Evolutionary conservation across 2,329 filamentous ascomycete species (phyloP).

Genomic region (Colletotrichum tamarilloi): DNA sequence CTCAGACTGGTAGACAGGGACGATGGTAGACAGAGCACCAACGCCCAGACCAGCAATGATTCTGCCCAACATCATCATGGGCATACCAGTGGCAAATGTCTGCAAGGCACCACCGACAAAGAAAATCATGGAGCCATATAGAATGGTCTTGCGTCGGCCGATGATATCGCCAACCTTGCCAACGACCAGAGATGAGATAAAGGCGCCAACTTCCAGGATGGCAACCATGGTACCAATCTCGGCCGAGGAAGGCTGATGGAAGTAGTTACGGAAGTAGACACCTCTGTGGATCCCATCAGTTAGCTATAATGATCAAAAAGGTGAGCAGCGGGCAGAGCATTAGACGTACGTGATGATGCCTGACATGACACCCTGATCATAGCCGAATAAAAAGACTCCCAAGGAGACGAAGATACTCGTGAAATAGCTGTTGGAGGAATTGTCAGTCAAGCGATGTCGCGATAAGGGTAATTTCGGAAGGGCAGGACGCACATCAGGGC

Average conservation of each 20-base stretch:
- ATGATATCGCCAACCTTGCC: conserved; percentile 93
- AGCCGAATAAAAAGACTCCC: conserved; percentile 89
- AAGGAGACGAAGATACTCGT: conserved; percentile 91
- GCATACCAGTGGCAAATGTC: conserved; percentile 82
- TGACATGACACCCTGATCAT: conserved; percentile 92
- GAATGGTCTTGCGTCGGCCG: conserved; percentile 87
- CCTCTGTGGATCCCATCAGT: conserved; percentile 66
- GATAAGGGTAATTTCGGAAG: conserved; percentile 2
- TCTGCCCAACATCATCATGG: conserved; percentile 88
- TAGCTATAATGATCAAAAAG: not conserved
- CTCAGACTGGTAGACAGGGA: conserved; percentile 93
- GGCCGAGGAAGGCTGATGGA: conserved; percentile 86
- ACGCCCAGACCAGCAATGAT: conserved; percentile 88
- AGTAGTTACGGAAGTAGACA: conserved; percentile 89
- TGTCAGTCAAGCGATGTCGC: conserved; percentile 33
- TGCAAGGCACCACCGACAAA: conserved; percentile 86
- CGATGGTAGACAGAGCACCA: conserved; percentile 89
- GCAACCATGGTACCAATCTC: conserved; percentile 98
- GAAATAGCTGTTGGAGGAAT: conserved; percentile 75
- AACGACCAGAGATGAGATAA: conserved; percentile 88
- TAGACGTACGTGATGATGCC: conserved; percentile 71
- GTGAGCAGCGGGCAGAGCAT: not conserved
- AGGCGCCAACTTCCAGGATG: conserved; percentile 92
- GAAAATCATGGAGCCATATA: conserved; percentile 94
- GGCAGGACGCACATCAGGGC: conserved; percentile 78